These are phyloP conservation scores for Endoconidiophora polonica DNA, from an alignment of 2,329 filamentous ascomycete genomes.

Conservation along the genomic window DNA sequence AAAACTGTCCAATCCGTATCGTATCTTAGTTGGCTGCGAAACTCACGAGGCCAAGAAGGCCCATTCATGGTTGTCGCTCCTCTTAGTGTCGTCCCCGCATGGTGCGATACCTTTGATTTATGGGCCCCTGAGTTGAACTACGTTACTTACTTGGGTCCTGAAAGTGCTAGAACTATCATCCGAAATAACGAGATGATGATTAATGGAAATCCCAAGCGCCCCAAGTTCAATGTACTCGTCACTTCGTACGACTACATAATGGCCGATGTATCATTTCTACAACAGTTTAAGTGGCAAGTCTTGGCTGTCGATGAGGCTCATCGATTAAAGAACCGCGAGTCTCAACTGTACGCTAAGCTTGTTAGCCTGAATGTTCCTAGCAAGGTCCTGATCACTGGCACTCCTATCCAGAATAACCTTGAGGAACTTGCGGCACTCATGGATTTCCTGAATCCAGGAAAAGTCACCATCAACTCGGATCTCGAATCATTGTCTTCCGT, in stretches of 20 bases:
- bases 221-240: conserved; percentile 93
- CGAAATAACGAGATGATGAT: conserved; percentile 78
- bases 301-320: conserved; percentile 94
- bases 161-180: conserved; percentile 71
- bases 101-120: conserved; percentile 93
- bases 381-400: conserved; percentile 87
- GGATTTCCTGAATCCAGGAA: conserved; percentile 93
- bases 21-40: conserved; percentile 92
- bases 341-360: conserved; percentile 75
- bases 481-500: conserved; percentile 63
- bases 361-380: conserved; percentile 75
- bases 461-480: conserved; percentile 79
- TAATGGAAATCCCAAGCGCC: conserved; percentile 71
- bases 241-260: conserved; percentile 97
- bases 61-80: conserved; percentile 96
- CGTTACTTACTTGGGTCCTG: conserved; percentile 86
- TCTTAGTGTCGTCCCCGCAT: conserved; percentile 89
- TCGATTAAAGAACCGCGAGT: conserved; percentile 88
- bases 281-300: conserved; percentile 92
- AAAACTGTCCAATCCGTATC: conserved; percentile 97
- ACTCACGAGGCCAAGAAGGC: conserved; percentile 76
- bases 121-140: conserved; percentile 97
- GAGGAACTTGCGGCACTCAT: conserved; percentile 83
- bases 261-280: conserved; percentile 66
- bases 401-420: conserved; percentile 92